Base-by-base conservation (phyloP, 1,284 basidiomycete genomes). In the Dichomitus squalens region DNA sequence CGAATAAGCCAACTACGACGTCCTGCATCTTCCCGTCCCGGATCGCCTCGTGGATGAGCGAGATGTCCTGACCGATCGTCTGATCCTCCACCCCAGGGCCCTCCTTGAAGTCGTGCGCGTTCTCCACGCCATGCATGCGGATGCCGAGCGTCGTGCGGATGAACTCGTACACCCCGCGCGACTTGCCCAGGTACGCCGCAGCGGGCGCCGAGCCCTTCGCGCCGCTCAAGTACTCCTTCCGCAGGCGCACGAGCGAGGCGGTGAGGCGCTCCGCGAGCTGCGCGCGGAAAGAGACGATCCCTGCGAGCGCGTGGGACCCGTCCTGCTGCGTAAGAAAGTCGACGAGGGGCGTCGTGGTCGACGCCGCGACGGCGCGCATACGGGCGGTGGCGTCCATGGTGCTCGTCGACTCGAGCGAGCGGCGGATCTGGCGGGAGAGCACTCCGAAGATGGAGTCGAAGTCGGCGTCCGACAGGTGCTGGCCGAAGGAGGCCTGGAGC, bases 91-190 rank as follows among this genome's bases (percentile, higher is more conserved):
- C 74, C 9, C 84, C 82, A n/a, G 82, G 73, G 7, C 85, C 85
- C 47, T 79, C 76, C 31, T 70, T 75, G 66, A 88, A 89, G 39
- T 73, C 68, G 29, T 73, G 73, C 60, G 81, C 71, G 68, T 93
- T 93, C 66, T 90, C 88, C 18, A 75, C 70, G 5, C 91, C 90
- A 63, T 91, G 86, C 85, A 92, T 93, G 60, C 75, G 76, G 35
- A 93, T 77, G 3, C 86, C 86, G 21, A 93, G 76, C 20, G 76
- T 80, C 40, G 82, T 66, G 25, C 91, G 80, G 18, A 93, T 79
- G 66, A 83, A 93, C 68, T 87, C 83, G 70, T 93, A 93, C 55
- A 93, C 67, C 3, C 78, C 71, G 43, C 80, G 79, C 3, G 90
- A 90, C 61, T 81, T 82, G 38, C 83, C 84, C 51, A 93, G 78